These are phyloP conservation scores for Vitis labrusca DNA, from an alignment of 164 flowering plant species.

Conservation along the genomic window DNA sequence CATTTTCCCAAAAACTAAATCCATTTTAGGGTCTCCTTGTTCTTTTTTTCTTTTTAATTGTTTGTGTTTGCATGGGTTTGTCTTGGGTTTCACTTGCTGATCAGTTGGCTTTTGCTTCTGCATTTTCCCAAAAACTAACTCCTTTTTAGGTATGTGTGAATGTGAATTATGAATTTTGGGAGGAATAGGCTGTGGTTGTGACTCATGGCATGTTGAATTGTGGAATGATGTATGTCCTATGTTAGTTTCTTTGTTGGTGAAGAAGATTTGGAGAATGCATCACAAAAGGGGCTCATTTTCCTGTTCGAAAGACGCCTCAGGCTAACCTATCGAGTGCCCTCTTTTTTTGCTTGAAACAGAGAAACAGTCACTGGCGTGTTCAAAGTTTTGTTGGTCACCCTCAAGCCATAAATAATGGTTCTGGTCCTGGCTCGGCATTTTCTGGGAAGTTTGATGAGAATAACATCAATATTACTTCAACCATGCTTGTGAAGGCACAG, in stretches of 20 bases:
- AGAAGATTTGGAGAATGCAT: neutral
- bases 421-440: constrained; percentile 47
- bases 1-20: too few species aligned
- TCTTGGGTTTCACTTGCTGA: too few species aligned
- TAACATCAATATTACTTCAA: constrained; percentile 31
- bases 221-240: too few species aligned
- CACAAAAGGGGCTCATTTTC: neutral
- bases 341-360: constrained; percentile 40
- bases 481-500: constrained; percentile 47
- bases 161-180: too few species aligned
- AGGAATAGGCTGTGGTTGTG: too few species aligned
- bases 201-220: too few species aligned
- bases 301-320: neutral
- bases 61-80: too few species aligned
- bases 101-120: too few species aligned
- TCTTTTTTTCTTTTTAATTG: too few species aligned
- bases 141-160: too few species aligned
- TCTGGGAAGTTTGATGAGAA: constrained; percentile 70
- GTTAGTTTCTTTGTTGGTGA: neutral
- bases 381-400: constrained; percentile 54
- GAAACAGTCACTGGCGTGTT: constrained; percentile 75
- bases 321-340: neutral
- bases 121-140: too few species aligned
- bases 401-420: constrained; percentile 50
- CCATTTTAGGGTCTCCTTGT: too few species aligned